Conservation (phyloP, 2,329 filamentous ascomycete species). For the Scytalidium lignicola region DNA sequence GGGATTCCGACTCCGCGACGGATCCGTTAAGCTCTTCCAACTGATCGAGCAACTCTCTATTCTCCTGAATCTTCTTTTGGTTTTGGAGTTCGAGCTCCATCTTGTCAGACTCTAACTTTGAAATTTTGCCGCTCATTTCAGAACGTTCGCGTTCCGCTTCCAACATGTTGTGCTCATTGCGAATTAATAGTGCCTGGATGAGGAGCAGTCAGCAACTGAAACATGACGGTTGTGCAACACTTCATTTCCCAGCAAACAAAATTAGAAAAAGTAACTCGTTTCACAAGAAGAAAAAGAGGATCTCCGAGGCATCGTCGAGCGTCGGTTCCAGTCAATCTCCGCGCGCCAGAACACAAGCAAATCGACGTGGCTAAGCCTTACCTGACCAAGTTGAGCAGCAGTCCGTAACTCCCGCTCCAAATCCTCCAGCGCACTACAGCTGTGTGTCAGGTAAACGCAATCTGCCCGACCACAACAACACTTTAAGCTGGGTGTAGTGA, state of each 20-base stretch:
- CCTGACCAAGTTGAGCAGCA: slow-evolving; percentile 86
- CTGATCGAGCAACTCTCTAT: slow-evolving; percentile 73
- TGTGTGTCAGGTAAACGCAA: slow-evolving; percentile 78
- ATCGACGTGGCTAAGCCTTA: slow-evolving; percentile 46
- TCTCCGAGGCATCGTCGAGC: background rate
- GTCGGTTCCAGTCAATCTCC: background rate
- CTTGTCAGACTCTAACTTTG: slow-evolving; percentile 70
- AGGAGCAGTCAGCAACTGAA: slow-evolving; percentile 60
- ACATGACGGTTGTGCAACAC: slow-evolving; percentile 12
- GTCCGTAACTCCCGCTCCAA: slow-evolving; percentile 84
- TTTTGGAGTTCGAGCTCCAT: slow-evolving; percentile 70
- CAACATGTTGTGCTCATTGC: slow-evolving; percentile 91
- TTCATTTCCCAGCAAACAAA: slow-evolving; percentile 2
- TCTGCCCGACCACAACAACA: slow-evolving; percentile 85
- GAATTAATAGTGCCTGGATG: slow-evolving; percentile 79
- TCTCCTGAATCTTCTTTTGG: slow-evolving; percentile 74
- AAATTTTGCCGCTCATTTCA: slow-evolving; percentile 67
- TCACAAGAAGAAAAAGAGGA: background rate
- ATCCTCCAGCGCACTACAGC: slow-evolving; percentile 69
- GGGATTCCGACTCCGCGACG: slow-evolving; percentile 74
- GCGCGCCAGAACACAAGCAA: background rate
- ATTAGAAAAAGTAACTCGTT: background rate
- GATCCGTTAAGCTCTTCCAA: slow-evolving; percentile 77
- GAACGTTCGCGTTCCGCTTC: slow-evolving; percentile 83
- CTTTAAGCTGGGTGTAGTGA: slow-evolving; percentile 19